Evolutionary conservation across 2,329 filamentous ascomycete genomes (phyloP).

Genomic region (Beauveria brongniartii): DNA sequence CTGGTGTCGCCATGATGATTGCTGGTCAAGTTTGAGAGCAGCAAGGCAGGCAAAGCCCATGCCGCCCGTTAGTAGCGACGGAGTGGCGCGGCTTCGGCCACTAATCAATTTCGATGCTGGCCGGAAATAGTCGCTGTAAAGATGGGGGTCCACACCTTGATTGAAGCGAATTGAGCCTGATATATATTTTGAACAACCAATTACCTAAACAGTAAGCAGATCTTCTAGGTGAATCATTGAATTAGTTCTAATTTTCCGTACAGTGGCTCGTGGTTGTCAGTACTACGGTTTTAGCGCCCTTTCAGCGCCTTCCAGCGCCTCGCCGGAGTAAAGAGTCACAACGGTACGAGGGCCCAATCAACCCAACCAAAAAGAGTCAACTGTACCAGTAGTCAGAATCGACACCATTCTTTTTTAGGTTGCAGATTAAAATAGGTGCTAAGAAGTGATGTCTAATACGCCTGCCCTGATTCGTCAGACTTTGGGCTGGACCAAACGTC

Average conservation of each 20-base stretch:
- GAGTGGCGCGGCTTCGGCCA: background rate
- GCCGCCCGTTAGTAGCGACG: background rate
- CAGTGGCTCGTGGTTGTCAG: background rate
- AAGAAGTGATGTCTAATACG: too few relatives aligned
- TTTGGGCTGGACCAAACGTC: too few relatives aligned
- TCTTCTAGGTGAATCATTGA: too few relatives aligned
- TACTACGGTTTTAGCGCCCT: background rate
- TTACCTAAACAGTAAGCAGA: too few relatives aligned
- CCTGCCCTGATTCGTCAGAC: too few relatives aligned
- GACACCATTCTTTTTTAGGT: background rate
- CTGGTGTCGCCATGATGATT: conserved; percentile 39
- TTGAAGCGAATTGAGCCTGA: too few relatives aligned
- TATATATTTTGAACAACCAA: too few relatives aligned
- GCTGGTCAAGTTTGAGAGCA: background rate
- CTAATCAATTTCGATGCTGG: background rate
- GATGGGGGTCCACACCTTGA: too few relatives aligned
- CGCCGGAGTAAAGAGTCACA: background rate
- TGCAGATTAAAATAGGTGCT: too few relatives aligned
- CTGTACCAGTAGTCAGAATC: background rate
- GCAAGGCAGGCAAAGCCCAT: background rate
- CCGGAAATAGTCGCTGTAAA: too few relatives aligned
- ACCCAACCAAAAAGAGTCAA: background rate
- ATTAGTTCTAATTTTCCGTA: too few relatives aligned
- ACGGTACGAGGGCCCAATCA: background rate
- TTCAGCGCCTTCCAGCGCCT: background rate